Evolutionary conservation across 225 moss, liverwort and hornwort genomes (phyloP), one percentile per base, ranked within the genome.

Genomic region (Pseudisothecium myosuroides): DNA sequence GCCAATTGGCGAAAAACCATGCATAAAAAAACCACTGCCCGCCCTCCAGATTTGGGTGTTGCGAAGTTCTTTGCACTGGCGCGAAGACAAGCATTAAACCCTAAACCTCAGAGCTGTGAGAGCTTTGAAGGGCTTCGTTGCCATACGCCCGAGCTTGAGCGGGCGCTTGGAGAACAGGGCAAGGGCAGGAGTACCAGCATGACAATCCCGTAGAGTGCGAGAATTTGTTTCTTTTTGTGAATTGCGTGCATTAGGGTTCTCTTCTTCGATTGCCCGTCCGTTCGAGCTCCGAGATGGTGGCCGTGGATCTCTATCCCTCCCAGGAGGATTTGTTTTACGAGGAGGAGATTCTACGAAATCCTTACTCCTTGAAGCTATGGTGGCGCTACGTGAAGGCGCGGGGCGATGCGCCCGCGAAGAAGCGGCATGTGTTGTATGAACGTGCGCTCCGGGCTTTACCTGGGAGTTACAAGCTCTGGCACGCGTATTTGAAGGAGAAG

Each of bases 401-500:
- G 59, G 88, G 95, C 60, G 97, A 96, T 75, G 91, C 95, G 64
- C 96, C 98, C 11, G 93, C 93, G 85, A 97, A 96, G 91, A 98
- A 96, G 93, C 96, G 98, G 36, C 93, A 94, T 85, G 91, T 97
- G 71, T 58, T 98, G 54, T 98, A 93, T 47, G 98, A 98, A 86
- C 90, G 97, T 50, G 96, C 98, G n/a, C 39, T 97, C 83, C 94
- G 96, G 59, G 97, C 98, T 36, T 88, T 98, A 87, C 98, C 98
- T 4, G 98, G 98, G 65, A 98, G 98, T 88, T 98, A 96, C 85
- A 98, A 98, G 92, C 83, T 98, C 16, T 98, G 98, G 98, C 95
- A 98, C 88, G 93, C 97, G 18, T 97, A 98, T 81, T 72, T 98
- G 89, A 92, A 95, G 87, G 96, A 98, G 95, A 96, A 94, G 90